phyloP scores from a whole-genome alignment of 768 basidiomycete species.

The Aureoboletus auriporus region DNA sequence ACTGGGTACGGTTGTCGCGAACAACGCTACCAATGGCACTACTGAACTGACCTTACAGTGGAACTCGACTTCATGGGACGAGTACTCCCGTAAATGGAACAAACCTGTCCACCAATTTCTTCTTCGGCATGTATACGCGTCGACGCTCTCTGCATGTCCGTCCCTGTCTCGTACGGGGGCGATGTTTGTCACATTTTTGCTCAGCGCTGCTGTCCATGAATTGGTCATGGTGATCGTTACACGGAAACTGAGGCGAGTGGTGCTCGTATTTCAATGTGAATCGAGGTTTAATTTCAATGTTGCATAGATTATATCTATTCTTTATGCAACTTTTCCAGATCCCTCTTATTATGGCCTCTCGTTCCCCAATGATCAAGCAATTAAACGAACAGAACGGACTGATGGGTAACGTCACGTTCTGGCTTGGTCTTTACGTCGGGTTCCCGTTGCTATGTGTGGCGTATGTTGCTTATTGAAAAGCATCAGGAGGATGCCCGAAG shows the following conservation, averaged over 20 bases:
- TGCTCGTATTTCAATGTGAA: background rate
- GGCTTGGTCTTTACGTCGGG: slow-evolving; percentile 88
- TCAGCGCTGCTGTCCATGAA: slow-evolving; percentile 89
- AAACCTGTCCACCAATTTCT: slow-evolving; percentile 94
- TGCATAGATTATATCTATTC: slow-evolving; percentile 78
- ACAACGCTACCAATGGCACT: background rate
- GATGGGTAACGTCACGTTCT: slow-evolving; percentile 85
- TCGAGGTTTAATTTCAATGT: background rate
- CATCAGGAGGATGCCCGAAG: background rate
- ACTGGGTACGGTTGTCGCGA: slow-evolving; percentile 59
- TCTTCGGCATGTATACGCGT: slow-evolving; percentile 91
- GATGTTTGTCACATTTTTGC: slow-evolving; percentile 87
- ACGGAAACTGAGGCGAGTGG: slow-evolving; percentile 75
- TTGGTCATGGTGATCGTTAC: slow-evolving; percentile 96
- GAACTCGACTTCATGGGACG: slow-evolving; percentile 97
- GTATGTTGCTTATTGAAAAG: slow-evolving; percentile 50
- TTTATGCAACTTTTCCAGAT: slow-evolving; percentile 83
- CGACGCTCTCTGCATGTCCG: slow-evolving; percentile 69
- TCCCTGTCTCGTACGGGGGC: slow-evolving; percentile 74
- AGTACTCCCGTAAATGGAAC: slow-evolving; percentile 98
- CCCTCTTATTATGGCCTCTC: slow-evolving; percentile 81
- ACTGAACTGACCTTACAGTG: slow-evolving; percentile 45
- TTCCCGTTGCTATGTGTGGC: slow-evolving; percentile 91
- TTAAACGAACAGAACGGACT: slow-evolving; percentile 74
- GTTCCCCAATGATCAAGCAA: slow-evolving; percentile 69